These are phyloP conservation scores for Populus nigra DNA, from an alignment of 345 rosid species.

Conservation along the genomic window DNA sequence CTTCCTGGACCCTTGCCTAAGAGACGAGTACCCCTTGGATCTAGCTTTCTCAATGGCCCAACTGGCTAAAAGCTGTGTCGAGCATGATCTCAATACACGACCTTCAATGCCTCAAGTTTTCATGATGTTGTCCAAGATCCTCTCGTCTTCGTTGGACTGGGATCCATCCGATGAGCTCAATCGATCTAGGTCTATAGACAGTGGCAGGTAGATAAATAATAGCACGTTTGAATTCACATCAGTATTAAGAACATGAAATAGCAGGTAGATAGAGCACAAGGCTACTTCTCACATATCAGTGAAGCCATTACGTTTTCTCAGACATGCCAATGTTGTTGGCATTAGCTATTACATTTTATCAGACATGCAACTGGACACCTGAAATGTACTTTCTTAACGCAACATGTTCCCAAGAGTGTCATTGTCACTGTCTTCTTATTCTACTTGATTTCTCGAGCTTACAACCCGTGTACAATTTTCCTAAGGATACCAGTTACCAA, in stretches of 20 bases:
- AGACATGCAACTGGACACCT: not conserved
- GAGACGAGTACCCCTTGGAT: conserved; percentile 68
- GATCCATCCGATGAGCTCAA: conserved; percentile 73
- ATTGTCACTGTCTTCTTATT: not conserved
- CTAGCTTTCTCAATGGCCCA: conserved; percentile 76
- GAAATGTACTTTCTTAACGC: not conserved
- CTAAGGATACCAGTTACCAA: not conserved
- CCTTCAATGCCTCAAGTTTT: conserved; percentile 53
- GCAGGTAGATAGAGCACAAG: no score
- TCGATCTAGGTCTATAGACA: conserved; percentile 40
- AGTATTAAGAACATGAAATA: no score
- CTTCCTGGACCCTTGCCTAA: conserved; percentile 62
- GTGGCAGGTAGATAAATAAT: conserved; percentile 21
- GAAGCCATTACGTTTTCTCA: not conserved
- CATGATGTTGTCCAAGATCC: conserved; percentile 59
- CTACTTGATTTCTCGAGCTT: not conserved
- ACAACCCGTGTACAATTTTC: not conserved
- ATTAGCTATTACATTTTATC: not conserved
- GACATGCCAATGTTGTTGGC: not conserved
- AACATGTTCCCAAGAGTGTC: not conserved
- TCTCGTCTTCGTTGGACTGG: conserved; percentile 76
- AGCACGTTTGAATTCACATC: not conserved
- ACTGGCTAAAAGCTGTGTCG: conserved; percentile 63
- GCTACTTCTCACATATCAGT: not conserved
- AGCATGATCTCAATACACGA: conserved; percentile 60